Base-by-base conservation (phyloP, 1,284 basidiomycete species). In the Cutaneotrichosporon sp. region DNA sequence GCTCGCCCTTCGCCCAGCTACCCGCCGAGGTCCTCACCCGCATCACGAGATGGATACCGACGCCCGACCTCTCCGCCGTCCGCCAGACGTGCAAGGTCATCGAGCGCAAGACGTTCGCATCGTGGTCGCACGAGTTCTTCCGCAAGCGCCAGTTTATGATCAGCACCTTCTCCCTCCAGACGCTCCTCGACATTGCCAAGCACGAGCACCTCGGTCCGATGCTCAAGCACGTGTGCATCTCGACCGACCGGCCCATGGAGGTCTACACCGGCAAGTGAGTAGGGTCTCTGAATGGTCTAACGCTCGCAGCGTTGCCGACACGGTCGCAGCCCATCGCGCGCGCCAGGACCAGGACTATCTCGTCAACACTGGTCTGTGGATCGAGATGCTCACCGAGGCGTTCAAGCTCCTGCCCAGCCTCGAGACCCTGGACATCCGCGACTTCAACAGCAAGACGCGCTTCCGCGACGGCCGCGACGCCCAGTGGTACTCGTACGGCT, bases 351-450 rank as follows among this genome's bases (percentile, higher is more conserved):
- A 65, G 38, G 27, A 46, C 9, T 49, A 34, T 10, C 42, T 65
- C 7, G 2, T 50, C 9, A 27, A 45, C 43, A 54, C 60, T 1
- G 60, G 58, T 31, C 10, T n/a, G 11, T 56, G 38, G 50, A 33
- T 53, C 34, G 38, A 38, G 8, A 36, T 31, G 18, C 55, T 62
- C 1, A 22, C 43, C 9, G 60, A 60, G 20, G 58, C 51, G 13
- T 51, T 66, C 8, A 9, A 13, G 18, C 3, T 3, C 11, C 31
- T 60, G 3, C 55, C 50, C 42, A 59, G 58, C 46, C 58, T 67
- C 27, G 25, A 50, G 7, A 54, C 83, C 58, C 83, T 85, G 20
- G 85, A 84, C 68, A 83, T 81, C 45, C 84, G 79, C 63, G 73
- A 81, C 59, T 77, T 79, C 42, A 84, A 75, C 20, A 59, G 54